Base-by-base conservation (phyloP, 306 rosid genomes). In the Dryas octopetala region DNA sequence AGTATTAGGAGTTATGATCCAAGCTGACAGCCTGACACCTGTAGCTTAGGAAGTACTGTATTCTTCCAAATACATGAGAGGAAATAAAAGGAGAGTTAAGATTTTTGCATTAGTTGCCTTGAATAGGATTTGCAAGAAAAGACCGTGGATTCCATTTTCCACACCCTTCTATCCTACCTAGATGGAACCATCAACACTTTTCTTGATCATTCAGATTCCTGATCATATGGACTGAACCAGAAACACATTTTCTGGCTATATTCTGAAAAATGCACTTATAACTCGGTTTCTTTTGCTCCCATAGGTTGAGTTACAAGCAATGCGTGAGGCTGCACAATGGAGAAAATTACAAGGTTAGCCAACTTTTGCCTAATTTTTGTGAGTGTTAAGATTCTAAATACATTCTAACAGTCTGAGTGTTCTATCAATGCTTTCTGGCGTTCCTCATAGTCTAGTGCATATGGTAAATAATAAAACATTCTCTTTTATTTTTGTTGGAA, bases 241-340 rank as follows among this genome's bases (percentile, higher is more conserved):
- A 1, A 28, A 28, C 38, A 28, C 38, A 28, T 28, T 28, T 28
- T 78, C 72, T 78, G 49, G 53, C 60, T 63, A 17, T 72, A n/a
- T 11, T 38, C 26, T 26, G 38, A n/a, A 57, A 44, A 50, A 43
- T 32, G 13, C 32, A 69, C 16, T 43, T 73, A 28, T 70, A 15
- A 65, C 45, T 77, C 28, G 41, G 60, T 78, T 64, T 40, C 57
- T 55, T 76, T 50, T 53, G 51, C 74, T 78, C 68, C 73, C 74
- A 76, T 81, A 93, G 98, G 86, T 87, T 52, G 97, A 93, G 77
- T 81, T 93, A 68, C 81, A 85, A 86, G 83, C 64, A 63, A 93
- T 93, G 98, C 96, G 88, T 4, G 96, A 93, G 77, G 90, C 91
- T 78, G 98, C 98, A 73, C 82, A 91, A 60, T 93, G 98, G 97